Base-by-base conservation (phyloP, 495 filamentous ascomycete species). In the Aeminium ludgeri region DNA sequence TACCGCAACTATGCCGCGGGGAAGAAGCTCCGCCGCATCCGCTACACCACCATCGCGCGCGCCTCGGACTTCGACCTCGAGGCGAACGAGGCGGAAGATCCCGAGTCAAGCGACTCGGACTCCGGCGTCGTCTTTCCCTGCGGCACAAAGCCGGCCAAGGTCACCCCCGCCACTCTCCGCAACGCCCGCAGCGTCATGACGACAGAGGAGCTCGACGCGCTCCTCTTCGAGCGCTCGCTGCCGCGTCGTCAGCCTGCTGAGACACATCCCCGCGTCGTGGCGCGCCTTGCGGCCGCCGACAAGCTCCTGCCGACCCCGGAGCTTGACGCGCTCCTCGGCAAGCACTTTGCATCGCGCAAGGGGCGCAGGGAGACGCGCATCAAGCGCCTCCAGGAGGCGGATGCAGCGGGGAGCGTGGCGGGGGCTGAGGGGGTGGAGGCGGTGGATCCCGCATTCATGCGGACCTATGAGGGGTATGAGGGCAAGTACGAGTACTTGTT, bases 161-260 rank as follows among this genome's bases (percentile, higher is more conserved):
- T 50, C 38, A 50, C 30, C 13, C 33, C 29, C 18, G 36, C 16
- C 34, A 44, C 44, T 5, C 38, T 51, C 1, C 15, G n/a, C n/a
- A 45, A 47, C 25, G 39, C 46, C 11, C 46, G 51, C 20, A 50
- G 43, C 31, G 29, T 44, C 32, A 29, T 53, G 31, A 33, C 43
- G 10, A 16, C 1, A n/a, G 34, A 27, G 5, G 51, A 53, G 35
- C 43, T 50, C 13, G 40, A 29, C 8, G 37, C 17, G 12, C 47
- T 53, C 4, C 40, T 50, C 13, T 12, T 10, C 13, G 34, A 44
- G 37, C 51, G 51, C 35, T 25, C 20, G 10, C 27, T 44, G 27
- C 28, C 48, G 6, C 31, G 37, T 11, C 37, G 32, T 15, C 23
- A 25, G 13, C 18, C 27, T 1, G 17, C 11, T 2, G 37, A 51